phyloP scores from a whole-genome alignment of 2,329 filamentous ascomycete genomes.

The Tolypocladium pustulatum region DNA sequence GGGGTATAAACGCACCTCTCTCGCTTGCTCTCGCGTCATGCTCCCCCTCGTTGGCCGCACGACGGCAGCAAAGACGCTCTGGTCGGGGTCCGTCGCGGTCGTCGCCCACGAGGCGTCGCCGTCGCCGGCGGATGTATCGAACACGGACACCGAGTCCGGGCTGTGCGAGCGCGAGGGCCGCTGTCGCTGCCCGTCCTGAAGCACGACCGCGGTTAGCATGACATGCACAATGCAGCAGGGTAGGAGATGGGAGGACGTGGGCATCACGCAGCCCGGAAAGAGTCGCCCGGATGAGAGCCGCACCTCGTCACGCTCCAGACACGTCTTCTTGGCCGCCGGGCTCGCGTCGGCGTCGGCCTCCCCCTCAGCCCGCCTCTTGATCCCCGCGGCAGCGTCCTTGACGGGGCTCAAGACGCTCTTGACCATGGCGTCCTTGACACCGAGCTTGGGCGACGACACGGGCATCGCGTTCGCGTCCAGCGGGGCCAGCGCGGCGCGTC shows the following conservation, averaged over 20 bases:
- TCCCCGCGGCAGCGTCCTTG: constrained; percentile 6
- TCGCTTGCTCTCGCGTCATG: constrained; percentile 41
- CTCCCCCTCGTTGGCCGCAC: constrained; percentile 6
- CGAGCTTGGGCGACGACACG: constrained; percentile 12
- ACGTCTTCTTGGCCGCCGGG: constrained; percentile 21
- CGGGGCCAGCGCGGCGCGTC: constrained; percentile 38
- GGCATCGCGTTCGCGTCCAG: constrained; percentile 34
- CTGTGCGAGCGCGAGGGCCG: constrained; percentile 18
- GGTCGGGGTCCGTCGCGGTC: constrained; percentile 37
- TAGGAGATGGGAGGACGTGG: neutral
- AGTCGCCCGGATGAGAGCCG: neutral
- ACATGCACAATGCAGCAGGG: neutral
- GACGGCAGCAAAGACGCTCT: constrained; percentile 4
- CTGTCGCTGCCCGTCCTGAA: constrained; percentile 1
- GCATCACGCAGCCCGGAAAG: neutral
- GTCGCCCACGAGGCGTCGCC: constrained; percentile 39
- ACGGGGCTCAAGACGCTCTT: neutral
- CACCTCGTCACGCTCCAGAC: constrained; percentile 19
- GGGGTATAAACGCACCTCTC: constrained; percentile 30
- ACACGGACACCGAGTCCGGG: constrained; percentile 36
- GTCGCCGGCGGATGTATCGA: constrained; percentile 37
- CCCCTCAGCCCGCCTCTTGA: constrained; percentile 14
- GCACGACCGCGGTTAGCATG: neutral
- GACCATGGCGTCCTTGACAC: constrained; percentile 5
- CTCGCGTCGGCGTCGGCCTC: constrained; percentile 9